phyloP scores from a whole-genome alignment of 2,329 filamentous ascomycete species.

The Herpomyces periplanetae region DNA sequence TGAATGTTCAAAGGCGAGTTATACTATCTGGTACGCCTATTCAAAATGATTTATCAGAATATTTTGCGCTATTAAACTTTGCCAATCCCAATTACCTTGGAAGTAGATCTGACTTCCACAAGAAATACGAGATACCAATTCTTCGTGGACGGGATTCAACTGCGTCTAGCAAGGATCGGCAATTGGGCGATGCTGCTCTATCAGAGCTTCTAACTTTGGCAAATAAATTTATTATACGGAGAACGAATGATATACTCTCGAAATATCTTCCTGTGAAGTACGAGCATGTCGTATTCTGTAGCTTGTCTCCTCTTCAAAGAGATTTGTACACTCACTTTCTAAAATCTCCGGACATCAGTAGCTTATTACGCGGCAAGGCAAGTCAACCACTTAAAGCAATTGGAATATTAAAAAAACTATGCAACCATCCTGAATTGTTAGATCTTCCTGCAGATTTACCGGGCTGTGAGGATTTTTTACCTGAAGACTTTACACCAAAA shows the following conservation, averaged over 20 bases:
- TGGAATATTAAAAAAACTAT: constrained; percentile 81
- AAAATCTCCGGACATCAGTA: constrained; percentile 71
- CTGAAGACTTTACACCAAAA: constrained; percentile 55
- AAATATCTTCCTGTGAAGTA: constrained; percentile 96
- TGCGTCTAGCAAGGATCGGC: constrained; percentile 39
- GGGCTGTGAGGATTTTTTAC: constrained; percentile 41
- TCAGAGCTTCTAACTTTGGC: constrained; percentile 42
- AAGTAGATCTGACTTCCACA: constrained; percentile 58
- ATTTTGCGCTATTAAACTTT: constrained; percentile 80
- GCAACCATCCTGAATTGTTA: constrained; percentile 81
- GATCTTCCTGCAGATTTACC: constrained; percentile 47
- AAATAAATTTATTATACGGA: constrained; percentile 91
- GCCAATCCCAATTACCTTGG: constrained; percentile 76
- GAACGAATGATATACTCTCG: constrained; percentile 85
- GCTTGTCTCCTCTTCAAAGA: constrained; percentile 60
- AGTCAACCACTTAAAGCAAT: constrained; percentile 90
- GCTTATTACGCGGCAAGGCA: constrained; percentile 57
- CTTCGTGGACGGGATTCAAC: constrained; percentile 61
- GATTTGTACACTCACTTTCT: constrained; percentile 92
- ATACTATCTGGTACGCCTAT: constrained; percentile 91
- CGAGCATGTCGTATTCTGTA: constrained; percentile 95
- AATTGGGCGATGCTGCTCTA: constrained; percentile 47
- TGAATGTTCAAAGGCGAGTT: constrained; percentile 64
- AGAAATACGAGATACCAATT: constrained; percentile 72
- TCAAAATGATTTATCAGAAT: constrained; percentile 91